Evolutionary conservation across 2,329 filamentous ascomycete species (phyloP), one percentile per base, ranked within the genome.

Genomic region (Fusarium sulawesiense): DNA sequence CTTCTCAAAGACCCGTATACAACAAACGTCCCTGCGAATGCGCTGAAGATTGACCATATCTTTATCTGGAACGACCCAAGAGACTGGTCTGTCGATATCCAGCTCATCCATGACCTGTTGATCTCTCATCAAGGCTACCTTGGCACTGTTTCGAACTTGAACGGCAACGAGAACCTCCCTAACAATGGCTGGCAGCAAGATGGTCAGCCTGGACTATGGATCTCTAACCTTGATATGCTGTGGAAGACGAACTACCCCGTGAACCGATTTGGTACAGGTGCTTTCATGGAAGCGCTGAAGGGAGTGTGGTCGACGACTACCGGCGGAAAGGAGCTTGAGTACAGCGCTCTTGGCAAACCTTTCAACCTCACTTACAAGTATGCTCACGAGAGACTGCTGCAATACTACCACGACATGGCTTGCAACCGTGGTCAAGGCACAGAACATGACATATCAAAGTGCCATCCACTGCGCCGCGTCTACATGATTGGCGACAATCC

Each of bases 401-500:
- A 88, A 56, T 74, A 76, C 62, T 76, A 77, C 45, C 70, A 75
- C 11, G 73, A 76, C 50, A 73, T 78, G 71, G 68, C 73, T 4
- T 61, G 62, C 47, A 60, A 49, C 49, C 64, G 70, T 10, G 64
- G 64, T 32, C 53, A 67, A 41, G 53, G 64, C 42, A 46, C 56
- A 18, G 42, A 42, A 9, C 66, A 70, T 18, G 58, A 71, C 47
- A 18, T 53, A 20, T 32, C 68, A 21, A 68, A 68, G 30, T 72
- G 81, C 81, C 62, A 89, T 21, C 85, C 86, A n/a, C 80, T 97
- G 58, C 84, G 85, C 74, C 87, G 86, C 45, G 94, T 98, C 13
- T 98, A 97, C 80, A 98, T 98, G 95, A 88, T 98, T 44, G 96
- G 96, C 8, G 92, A 95, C 76, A 95, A 95, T 75, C 92, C 92